Conservation (phyloP, 345 rosid genomes). For the Eutrema japonicum region DNA sequence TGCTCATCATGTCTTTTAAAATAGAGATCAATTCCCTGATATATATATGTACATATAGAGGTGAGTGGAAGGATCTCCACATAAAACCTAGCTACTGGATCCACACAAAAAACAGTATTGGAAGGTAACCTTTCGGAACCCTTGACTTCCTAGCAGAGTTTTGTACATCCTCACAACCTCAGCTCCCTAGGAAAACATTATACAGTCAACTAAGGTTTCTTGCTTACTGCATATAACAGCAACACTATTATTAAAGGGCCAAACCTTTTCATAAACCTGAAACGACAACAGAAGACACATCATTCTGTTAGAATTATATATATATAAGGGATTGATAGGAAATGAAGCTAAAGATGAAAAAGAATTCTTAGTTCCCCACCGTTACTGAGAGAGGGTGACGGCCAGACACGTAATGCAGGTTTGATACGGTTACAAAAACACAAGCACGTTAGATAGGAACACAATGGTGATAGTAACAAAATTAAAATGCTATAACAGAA, state of each 20-base stretch:
- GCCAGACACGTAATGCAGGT: slow-evolving; percentile 43
- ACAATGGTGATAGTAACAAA: slow-evolving; percentile 14
- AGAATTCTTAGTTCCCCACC: slow-evolving; percentile 51
- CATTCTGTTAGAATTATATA: slow-evolving; percentile 35
- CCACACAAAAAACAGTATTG: slow-evolving; percentile 1
- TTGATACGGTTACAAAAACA: slow-evolving; percentile 44
- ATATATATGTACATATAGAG: slow-evolving; percentile 33
- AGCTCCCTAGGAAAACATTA: slow-evolving; percentile 72
- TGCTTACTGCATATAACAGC: slow-evolving; percentile 15
- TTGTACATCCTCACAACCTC: slow-evolving; percentile 99
- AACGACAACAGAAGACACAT: slow-evolving; percentile 37
- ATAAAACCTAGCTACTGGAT: slow-evolving; percentile 11
- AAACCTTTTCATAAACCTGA: slow-evolving; percentile 96
- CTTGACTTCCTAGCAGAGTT: slow-evolving; percentile 85
- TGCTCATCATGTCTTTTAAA: slow-evolving; percentile 94
- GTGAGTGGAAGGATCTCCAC: neutral
- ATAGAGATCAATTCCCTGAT: slow-evolving; percentile 97
- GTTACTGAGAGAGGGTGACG: slow-evolving; percentile 67
- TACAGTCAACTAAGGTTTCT: slow-evolving; percentile 26
- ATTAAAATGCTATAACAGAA: neutral
- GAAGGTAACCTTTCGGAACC: slow-evolving; percentile 81
- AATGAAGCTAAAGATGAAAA: neutral
- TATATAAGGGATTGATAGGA: slow-evolving; percentile 23
- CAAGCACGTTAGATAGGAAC: slow-evolving; percentile 33
- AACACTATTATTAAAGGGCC: slow-evolving; percentile 29